Evolutionary conservation across 805 yeast species (phyloP).

Genomic region (Priceomyces melissophilus): DNA sequence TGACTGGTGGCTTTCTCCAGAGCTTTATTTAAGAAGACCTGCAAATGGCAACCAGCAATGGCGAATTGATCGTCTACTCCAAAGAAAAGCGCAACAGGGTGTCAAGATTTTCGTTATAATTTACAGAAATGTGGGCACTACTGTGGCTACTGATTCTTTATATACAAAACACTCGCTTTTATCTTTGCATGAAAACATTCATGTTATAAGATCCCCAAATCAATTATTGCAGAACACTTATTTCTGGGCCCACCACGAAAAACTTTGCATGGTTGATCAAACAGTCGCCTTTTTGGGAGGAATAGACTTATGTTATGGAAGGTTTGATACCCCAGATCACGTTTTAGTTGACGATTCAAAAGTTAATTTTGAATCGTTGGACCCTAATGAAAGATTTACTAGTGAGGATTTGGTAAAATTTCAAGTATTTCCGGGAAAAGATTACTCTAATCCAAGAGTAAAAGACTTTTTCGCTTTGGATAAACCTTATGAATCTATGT

Average conservation of each 20-base stretch:
- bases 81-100: slow-evolving; percentile 89
- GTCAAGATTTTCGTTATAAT: slow-evolving; percentile 89
- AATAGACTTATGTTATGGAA: slow-evolving; percentile 90
- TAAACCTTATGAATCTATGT: slow-evolving; percentile 88
- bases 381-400: slow-evolving; percentile 24
- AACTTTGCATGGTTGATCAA: slow-evolving; percentile 80
- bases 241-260: slow-evolving; percentile 99
- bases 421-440: slow-evolving; percentile 92
- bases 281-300: slow-evolving; percentile 93
- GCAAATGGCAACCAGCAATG: slow-evolving; percentile 93
- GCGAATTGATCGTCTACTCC: slow-evolving; percentile 84
- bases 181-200: slow-evolving; percentile 80
- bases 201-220: slow-evolving; percentile 91
- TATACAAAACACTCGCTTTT: slow-evolving; percentile 93
- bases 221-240: slow-evolving; percentile 89
- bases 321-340: slow-evolving; percentile 96
- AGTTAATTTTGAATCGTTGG: slow-evolving; percentile 29
- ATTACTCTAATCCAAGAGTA: slow-evolving; percentile 92
- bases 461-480: slow-evolving; percentile 80
- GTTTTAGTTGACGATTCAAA: slow-evolving; percentile 72
- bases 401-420: slow-evolving; percentile 44
- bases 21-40: slow-evolving; percentile 87
- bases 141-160: slow-evolving; percentile 88
- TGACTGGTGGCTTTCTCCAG: slow-evolving; percentile 99
- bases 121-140: slow-evolving; percentile 89